Conservation (phyloP, 2,329 filamentous ascomycete species). For the Ceratocystis cubensis region DNA sequence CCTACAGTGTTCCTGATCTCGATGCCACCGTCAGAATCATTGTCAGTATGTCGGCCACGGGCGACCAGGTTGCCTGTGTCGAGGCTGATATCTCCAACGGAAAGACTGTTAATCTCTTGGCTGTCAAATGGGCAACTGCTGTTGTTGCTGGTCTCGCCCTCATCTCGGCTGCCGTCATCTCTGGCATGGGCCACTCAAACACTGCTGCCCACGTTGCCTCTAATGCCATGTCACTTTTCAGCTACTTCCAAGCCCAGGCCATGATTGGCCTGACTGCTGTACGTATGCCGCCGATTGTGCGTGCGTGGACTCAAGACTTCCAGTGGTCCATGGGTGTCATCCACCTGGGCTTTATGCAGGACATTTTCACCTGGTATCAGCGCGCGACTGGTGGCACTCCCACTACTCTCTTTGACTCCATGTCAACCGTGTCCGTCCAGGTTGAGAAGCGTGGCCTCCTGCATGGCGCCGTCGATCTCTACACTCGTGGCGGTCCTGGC, state of each 20-base stretch:
- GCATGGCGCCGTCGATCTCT: slow-evolving; percentile 28
- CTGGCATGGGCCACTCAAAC: slow-evolving; percentile 82
- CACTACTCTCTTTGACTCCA: slow-evolving; percentile 60
- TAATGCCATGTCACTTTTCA: slow-evolving; percentile 85
- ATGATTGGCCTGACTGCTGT: slow-evolving; percentile 79
- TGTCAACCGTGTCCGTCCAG: slow-evolving; percentile 67
- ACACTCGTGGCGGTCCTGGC: slow-evolving; percentile 35
- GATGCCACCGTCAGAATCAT: slow-evolving; percentile 74
- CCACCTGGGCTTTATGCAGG: slow-evolving; percentile 71
- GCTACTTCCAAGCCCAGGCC: slow-evolving; percentile 88
- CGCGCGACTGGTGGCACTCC: slow-evolving; percentile 80
- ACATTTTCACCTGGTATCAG: slow-evolving; percentile 90
- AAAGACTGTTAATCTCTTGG: slow-evolving; percentile 79
- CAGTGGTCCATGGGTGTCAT: slow-evolving; percentile 98
- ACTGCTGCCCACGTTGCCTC: slow-evolving; percentile 89
- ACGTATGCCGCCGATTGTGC: slow-evolving; percentile 71
- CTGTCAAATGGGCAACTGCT: slow-evolving; percentile 80
- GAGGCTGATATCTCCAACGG: slow-evolving; percentile 81
- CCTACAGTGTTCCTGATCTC: slow-evolving; percentile 80
- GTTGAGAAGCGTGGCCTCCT: slow-evolving; percentile 52
- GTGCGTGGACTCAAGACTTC: slow-evolving; percentile 93
- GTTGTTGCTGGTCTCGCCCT: slow-evolving; percentile 76
- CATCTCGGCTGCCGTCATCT: slow-evolving; percentile 74
- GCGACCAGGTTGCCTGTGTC: slow-evolving; percentile 64
- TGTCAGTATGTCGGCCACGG: slow-evolving; percentile 56